Evolutionary conservation across 805 yeast species (phyloP), one percentile per base, ranked within the genome.

Genomic region (Zygoascus bituminiphila): DNA sequence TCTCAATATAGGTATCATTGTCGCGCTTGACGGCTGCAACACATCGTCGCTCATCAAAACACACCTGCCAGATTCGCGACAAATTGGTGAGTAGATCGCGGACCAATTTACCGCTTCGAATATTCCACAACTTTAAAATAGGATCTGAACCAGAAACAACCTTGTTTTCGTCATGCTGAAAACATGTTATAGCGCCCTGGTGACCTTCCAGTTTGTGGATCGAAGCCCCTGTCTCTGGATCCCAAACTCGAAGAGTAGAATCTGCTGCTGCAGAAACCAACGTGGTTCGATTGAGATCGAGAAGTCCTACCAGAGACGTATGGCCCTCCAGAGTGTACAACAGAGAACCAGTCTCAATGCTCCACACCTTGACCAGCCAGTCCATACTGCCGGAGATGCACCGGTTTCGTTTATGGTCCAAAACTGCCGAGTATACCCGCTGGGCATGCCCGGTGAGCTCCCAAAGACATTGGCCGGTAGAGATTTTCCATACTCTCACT

Each of bases 211-310:
- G 77, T 56, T 84, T 82, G 50, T 88, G 75, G 44, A 84, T 78
- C 60, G 78, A 78, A 45, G 72, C 70, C 38, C 85, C 78, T 7
- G 81, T 76, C 23, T 78, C 78, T 1, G 96, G 93, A 61, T 93
- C 84, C 98, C 98, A 93, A 1, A 91, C 82, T 45, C 97, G 75
- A 38, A 93, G 72, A 0, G 96, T 82, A 2, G 93, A 79, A 64
- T 93, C 98, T 0, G 98, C 98, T 2, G 97, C 98, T 0, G 96
- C 98, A 41, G 95, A 84, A 1, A 91, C 95, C 10, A 93, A 70
- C 43, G 79, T 81, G 31, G 82, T 79, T 22, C 83, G 81, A 5
- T 88, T 80, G 7, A 89, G 74, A 41, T 86, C 87, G 23, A 91
- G 71, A 12, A 93, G 70, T 0, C 98, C 98, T 14, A 93, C 98